phyloP scores from a whole-genome alignment of 768 basidiomycete species.

The Pulveroboletus sp. region DNA sequence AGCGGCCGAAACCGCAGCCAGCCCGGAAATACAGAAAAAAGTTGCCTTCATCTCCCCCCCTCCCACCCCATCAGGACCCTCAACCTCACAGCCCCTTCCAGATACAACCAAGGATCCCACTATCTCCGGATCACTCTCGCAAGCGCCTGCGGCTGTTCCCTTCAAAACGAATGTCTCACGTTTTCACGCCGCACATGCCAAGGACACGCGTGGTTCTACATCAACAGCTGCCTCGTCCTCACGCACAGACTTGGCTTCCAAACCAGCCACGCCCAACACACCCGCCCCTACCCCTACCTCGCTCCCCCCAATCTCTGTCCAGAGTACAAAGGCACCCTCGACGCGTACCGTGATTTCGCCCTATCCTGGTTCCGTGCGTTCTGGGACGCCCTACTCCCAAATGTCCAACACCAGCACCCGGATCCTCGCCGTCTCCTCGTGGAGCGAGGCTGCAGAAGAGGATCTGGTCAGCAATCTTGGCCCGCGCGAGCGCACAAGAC shows the following conservation, averaged over 20 bases:
- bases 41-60: conserved; percentile 84
- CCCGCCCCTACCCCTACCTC: conserved; percentile 52
- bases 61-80: conserved; percentile 55
- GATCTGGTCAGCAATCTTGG: conserved; percentile 91
- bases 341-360: conserved; percentile 64
- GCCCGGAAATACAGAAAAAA: conserved; percentile 66
- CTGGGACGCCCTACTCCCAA: conserved; percentile 76
- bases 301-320: conserved; percentile 55
- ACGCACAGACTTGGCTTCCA: conserved; percentile 54
- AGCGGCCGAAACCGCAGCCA: conserved; percentile 30
- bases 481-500: conserved; percentile 89
- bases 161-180: conserved; percentile 69
- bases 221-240: conserved; percentile 58
- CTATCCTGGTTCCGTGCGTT: conserved; percentile 67
- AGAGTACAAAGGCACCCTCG: conserved; percentile 51
- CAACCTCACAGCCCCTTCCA: conserved; percentile 47
- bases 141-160: conserved; percentile 27
- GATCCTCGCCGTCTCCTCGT: conserved; percentile 73
- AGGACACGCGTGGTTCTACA: conserved; percentile 61
- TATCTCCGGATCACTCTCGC: conserved; percentile 29
- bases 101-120: conserved; percentile 38
- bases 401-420: conserved; percentile 68
- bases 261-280: conserved; percentile 38
- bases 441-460: conserved; percentile 93
- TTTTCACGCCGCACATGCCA: conserved; percentile 69